Conservation (phyloP, 2,329 filamentous ascomycete species). For the Trichoderma pleuroti region DNA sequence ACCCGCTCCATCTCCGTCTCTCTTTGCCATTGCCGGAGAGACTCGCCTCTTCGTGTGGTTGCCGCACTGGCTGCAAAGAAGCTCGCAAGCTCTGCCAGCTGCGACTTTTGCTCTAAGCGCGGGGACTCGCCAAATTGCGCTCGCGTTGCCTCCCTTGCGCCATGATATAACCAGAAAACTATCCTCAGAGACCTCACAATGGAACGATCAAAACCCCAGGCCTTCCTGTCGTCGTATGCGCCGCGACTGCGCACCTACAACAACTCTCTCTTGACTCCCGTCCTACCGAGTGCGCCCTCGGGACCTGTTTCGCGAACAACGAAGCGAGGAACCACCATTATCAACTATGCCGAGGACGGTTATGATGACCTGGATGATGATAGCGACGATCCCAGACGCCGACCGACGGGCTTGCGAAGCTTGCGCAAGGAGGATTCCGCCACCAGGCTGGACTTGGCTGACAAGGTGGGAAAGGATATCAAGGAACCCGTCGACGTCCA, state of each 20-base stretch:
- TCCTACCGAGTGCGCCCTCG: conserved; percentile 66
- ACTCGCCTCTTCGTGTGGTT: not conserved
- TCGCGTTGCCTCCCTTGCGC: conserved; percentile 20
- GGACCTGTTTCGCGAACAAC: conserved; percentile 77
- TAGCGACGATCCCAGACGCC: conserved; percentile 71
- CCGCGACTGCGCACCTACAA: conserved; percentile 85
- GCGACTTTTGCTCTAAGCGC: not conserved
- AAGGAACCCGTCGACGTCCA: conserved; percentile 75
- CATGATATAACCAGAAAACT: conserved; percentile 31
- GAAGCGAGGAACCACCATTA: conserved; percentile 91
- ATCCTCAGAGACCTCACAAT: conserved; percentile 35
- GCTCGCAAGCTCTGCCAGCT: not conserved
- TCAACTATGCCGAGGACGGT: conserved; percentile 97
- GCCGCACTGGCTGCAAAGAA: not conserved
- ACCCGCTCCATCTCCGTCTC: not conserved
- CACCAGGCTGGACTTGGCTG: conserved; percentile 60
- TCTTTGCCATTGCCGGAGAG: not conserved
- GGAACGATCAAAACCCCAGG: conserved; percentile 64
- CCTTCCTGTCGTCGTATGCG: conserved; percentile 87
- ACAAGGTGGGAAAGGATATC: conserved; percentile 82
- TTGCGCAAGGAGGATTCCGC: conserved; percentile 71
- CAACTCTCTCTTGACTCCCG: conserved; percentile 85
- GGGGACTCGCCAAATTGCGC: conserved; percentile 15
- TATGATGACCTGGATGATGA: conserved; percentile 76
- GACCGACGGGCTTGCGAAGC: conserved; percentile 79